phyloP scores from a whole-genome alignment of 129 eudicot species.

The Cynara cardunculus region DNA sequence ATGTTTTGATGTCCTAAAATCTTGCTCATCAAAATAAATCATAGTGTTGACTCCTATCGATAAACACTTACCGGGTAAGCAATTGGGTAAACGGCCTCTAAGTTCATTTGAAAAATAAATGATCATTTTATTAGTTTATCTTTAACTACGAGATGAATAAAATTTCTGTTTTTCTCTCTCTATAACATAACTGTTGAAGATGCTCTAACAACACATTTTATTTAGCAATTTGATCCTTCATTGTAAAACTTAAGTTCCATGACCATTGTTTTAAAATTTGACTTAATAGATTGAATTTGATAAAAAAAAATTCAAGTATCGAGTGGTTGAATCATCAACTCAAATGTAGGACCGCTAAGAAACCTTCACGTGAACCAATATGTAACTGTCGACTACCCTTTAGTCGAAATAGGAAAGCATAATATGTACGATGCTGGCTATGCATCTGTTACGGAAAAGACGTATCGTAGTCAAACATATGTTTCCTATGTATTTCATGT shows the following conservation, averaged over 20 bases:
- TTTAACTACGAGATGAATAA: too few relatives aligned
- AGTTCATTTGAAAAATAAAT: too few relatives aligned
- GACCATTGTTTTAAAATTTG: neutral
- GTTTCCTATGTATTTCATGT: neutral
- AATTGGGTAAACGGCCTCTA: too few relatives aligned
- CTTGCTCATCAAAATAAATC: too few relatives aligned
- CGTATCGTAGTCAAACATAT: neutral
- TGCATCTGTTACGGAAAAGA: neutral
- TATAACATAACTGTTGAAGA: too few relatives aligned
- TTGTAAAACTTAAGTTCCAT: neutral
- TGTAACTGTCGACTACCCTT: neutral
- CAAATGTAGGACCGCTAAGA: neutral
- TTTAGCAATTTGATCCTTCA: neutral
- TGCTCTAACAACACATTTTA: too few relatives aligned
- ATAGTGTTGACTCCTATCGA: too few relatives aligned
- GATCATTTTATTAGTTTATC: too few relatives aligned
- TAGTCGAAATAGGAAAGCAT: neutral
- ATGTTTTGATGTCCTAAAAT: too few relatives aligned
- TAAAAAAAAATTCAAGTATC: neutral
- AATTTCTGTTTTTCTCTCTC: too few relatives aligned
- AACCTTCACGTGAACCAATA: neutral
- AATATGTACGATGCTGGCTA: neutral
- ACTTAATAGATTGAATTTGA: neutral
- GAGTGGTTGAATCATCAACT: neutral
- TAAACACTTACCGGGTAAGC: too few relatives aligned